Evolutionary conservation across 164 flowering plant genomes (phyloP), one percentile per base, ranked within the genome.

Genomic region (Annona cherimola): DNA sequence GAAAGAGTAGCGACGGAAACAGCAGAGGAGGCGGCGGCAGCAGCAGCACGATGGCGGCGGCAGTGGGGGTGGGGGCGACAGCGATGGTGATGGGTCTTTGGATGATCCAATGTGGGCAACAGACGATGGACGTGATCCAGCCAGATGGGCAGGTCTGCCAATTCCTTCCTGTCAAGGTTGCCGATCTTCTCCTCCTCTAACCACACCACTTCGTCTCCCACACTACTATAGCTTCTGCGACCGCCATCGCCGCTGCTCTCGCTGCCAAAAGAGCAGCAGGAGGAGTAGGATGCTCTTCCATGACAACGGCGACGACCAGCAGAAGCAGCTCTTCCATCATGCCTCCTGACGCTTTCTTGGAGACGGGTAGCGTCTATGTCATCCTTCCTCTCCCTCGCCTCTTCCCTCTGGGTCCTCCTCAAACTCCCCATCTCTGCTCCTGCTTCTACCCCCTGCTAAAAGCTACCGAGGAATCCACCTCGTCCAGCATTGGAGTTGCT

Each of bases 61-160:
- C n/a, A n/a, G n/a, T n/a, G n/a, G n/a, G n/a, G n/a, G n/a, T n/a
- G n/a, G n/a, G n/a, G n/a, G n/a, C n/a, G n/a, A n/a, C n/a, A n/a
- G n/a, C n/a, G n/a, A n/a, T n/a, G n/a, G 64, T 73, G 63, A 67
- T 73, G 75, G 70, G 75, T 50, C 71, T 73, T 40, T 65, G 71
- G 41, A 73, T 73, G 75, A 73, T 73, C 42, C 75, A 73, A 39
- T 73, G 75, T 62, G 75, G 75, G 57, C 41, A 70, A 45, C 75
- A 73, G 75, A 73, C 75, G 54, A 70, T 67, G 55, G 42, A 67
- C 46, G 75, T 73, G 19, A 59, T 67, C 63, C 71, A 55, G 64
- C 75, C 75, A 11, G 70, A 73, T 42, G 75, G 75, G 39, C 75
- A 73, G 66, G 75, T 73, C 26, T 61, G 70, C 54, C 75, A 73